These are phyloP conservation scores for Polygonum maritimum DNA, from an alignment of 148 eudicot species.

Conservation along the genomic window DNA sequence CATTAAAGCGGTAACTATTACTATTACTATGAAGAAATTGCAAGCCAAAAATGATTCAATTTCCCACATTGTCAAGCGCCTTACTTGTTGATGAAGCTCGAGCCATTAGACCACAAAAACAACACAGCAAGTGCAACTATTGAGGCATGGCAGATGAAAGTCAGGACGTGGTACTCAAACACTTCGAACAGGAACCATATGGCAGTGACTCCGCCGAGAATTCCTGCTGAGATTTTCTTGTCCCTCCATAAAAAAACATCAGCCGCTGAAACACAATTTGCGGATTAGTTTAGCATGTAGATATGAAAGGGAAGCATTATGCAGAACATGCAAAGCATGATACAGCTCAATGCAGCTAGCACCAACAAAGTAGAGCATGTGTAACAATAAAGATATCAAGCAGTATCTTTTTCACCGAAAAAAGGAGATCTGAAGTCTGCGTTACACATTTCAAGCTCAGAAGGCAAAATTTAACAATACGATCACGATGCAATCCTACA, in stretches of 20 bases:
- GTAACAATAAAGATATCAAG: not conserved
- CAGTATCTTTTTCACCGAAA: not conserved
- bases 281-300: not conserved
- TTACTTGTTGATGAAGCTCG: constrained; percentile 41
- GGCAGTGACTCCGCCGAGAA: constrained; percentile 59
- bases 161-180: constrained; percentile 64
- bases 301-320: not conserved
- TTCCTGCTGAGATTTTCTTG: constrained; percentile 65
- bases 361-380: not conserved
- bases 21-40: not conserved
- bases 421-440: not conserved
- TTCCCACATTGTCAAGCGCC: not conserved
- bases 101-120: constrained; percentile 75
- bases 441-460: not conserved
- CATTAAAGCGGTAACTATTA: not conserved
- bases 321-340: not conserved
- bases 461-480: not conserved
- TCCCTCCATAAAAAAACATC: constrained; percentile 85
- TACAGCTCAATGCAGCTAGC: not conserved
- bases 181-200: constrained; percentile 73
- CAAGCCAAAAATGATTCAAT: not conserved
- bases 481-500: not conserved
- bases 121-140: constrained; percentile 48
- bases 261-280: constrained; percentile 53
- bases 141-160: constrained; percentile 60